phyloP scores from a whole-genome alignment of 805 yeast genomes.

The Yarrowia sp. region DNA sequence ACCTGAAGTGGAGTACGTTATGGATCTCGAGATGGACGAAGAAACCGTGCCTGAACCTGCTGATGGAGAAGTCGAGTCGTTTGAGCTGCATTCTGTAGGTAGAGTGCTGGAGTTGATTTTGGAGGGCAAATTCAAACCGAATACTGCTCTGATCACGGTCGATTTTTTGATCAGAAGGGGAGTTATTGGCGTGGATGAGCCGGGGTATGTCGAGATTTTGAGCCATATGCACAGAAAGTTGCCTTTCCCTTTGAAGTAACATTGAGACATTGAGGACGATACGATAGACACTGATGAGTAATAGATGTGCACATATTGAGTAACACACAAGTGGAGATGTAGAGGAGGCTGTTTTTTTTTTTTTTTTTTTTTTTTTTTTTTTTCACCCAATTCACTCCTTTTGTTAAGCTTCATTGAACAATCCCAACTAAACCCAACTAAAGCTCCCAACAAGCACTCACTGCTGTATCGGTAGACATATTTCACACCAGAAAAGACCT shows the following conservation, averaged over 20 bases:
- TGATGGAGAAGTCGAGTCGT: slow-evolving; percentile 76
- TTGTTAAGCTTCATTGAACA: too few relatives aligned
- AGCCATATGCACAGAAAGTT: not conserved
- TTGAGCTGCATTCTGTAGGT: slow-evolving; percentile 58
- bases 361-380: too few relatives aligned
- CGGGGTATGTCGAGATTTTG: slow-evolving; percentile 1
- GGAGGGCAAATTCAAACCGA: slow-evolving; percentile 77
- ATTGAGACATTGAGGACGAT: too few relatives aligned
- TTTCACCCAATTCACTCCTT: too few relatives aligned
- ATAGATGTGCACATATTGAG: too few relatives aligned
- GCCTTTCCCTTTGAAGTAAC: slow-evolving; percentile 17
- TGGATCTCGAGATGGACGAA: slow-evolving; percentile 61
- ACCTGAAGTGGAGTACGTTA: slow-evolving; percentile 84
- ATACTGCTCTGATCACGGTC: slow-evolving; percentile 73
- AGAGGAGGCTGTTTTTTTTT: too few relatives aligned
- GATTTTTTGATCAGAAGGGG: slow-evolving; percentile 92
- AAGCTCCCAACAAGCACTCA: too few relatives aligned
- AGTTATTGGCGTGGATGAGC: slow-evolving; percentile 39
- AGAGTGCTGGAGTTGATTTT: slow-evolving; percentile 54
- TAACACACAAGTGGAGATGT: too few relatives aligned
- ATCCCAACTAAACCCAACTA: too few relatives aligned
- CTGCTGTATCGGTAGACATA: too few relatives aligned
- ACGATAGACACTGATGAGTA: too few relatives aligned
- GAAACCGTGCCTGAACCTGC: slow-evolving; percentile 53
- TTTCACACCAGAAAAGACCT: too few relatives aligned